Conservation (phyloP, 2,329 filamentous ascomycete genomes). For the Colletotrichum sojae region DNA sequence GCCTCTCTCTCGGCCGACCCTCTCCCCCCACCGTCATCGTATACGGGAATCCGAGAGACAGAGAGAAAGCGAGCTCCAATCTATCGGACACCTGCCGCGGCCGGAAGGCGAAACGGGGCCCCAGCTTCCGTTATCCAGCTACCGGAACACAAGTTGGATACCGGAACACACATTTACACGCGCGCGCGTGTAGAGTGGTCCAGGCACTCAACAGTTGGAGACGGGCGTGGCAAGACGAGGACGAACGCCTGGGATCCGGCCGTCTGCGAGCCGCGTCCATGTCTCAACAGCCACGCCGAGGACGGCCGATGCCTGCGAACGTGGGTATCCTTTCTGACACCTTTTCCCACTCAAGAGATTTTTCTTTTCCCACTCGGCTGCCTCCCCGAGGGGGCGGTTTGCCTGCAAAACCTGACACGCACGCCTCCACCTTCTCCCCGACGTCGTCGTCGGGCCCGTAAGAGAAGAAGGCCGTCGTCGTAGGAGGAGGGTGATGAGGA, state of each 20-base stretch:
- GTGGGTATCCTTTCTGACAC: neutral
- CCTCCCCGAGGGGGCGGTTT: neutral
- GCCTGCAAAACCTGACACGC: neutral
- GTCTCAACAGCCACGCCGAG: conserved; percentile 17
- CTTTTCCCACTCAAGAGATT: neutral
- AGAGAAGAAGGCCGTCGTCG: neutral
- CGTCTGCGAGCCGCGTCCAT: conserved; percentile 12
- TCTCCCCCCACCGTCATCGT: neutral
- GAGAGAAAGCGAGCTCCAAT: conserved; percentile 3
- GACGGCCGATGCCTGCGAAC: conserved; percentile 21
- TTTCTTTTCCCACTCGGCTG: neutral
- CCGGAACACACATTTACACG: neutral
- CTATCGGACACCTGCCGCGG: conserved; percentile 32
- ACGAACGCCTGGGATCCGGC: conserved; percentile 2
- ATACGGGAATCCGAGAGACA: neutral
- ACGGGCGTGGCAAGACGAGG: no score
- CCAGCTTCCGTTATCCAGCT: neutral
- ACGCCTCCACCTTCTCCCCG: neutral
- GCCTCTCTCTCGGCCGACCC: no score
- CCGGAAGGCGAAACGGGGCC: conserved; percentile 27
- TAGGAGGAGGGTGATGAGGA: neutral
- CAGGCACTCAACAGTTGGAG: no score
- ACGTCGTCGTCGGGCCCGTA: no score
- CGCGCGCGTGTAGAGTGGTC: neutral
- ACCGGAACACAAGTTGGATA: neutral